A percentile compares a stretch with the other conserved stretches of the same genome.
These are phyloP conservation scores for Dothideomycetes sp. DNA, from an alignment of 2,329 filamentous ascomycete species.

Conservation along the genomic window DNA sequence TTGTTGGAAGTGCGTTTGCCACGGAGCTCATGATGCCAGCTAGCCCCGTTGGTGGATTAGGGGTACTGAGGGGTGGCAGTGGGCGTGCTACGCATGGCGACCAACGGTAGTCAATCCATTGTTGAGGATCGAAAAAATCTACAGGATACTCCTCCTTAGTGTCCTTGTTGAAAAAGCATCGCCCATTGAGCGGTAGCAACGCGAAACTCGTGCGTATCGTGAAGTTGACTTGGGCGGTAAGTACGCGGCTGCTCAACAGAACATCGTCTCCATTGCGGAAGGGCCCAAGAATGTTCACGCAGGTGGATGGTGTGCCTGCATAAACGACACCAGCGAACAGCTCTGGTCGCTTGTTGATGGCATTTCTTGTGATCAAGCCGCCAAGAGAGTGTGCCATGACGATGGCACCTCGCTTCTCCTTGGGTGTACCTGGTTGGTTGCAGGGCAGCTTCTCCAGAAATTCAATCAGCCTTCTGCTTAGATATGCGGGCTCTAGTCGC, in stretches of 20 bases:
- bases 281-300: conserved; percentile 84
- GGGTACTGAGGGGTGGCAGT: conserved; percentile 42
- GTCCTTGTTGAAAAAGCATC: conserved; percentile 74
- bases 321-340: conserved; percentile 80
- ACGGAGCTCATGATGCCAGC: conserved; percentile 36
- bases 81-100: conserved; percentile 67
- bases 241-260: conserved; percentile 73
- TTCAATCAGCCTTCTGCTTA: conserved; percentile 59
- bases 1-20: conserved; percentile 24
- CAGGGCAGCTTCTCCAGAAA: conserved; percentile 67
- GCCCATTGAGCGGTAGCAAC: conserved; percentile 75
- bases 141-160: conserved; percentile 72
- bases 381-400: conserved; percentile 83
- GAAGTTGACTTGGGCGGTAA: conserved; percentile 90
- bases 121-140: conserved; percentile 70
- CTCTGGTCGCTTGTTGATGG: conserved; percentile 73
- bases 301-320: conserved; percentile 73
- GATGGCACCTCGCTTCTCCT: conserved; percentile 54
- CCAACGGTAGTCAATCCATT: conserved; percentile 68
- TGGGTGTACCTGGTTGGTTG: conserved; percentile 49
- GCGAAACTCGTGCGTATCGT: conserved; percentile 77
- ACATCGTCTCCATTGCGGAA: conserved; percentile 88
- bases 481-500: conserved; percentile 70
- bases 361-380: conserved; percentile 78
- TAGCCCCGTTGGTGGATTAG: conserved; percentile 25